A percentile compares a stretch with the other conserved stretches of the same genome.
Evolutionary conservation across 2,329 filamentous ascomycete species (phyloP).

Genomic region (Sarocladium brachiariae): DNA sequence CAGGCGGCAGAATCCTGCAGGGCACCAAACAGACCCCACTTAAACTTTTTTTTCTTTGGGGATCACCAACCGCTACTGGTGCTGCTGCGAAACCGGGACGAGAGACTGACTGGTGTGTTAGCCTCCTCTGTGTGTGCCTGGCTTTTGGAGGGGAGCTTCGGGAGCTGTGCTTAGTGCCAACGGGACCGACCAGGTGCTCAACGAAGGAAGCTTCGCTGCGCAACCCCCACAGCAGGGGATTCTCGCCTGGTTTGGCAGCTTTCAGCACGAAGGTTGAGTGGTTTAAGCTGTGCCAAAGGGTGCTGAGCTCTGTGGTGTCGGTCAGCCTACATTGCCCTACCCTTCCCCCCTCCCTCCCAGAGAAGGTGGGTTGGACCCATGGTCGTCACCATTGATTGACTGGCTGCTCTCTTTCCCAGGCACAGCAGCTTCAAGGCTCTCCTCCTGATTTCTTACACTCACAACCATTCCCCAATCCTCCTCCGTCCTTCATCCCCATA

Average conservation of each 20-base stretch:
- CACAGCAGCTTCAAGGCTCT: constrained; percentile 7
- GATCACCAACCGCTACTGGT: constrained; percentile 1
- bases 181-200: background rate
- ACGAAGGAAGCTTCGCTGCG: background rate
- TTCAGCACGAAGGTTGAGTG: background rate
- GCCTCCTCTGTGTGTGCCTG: no score
- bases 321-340: constrained; percentile 3
- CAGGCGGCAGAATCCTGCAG: constrained; percentile 9
- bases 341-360: background rate
- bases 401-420: background rate
- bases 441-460: constrained; percentile 9
- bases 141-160: background rate
- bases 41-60: constrained; percentile 10
- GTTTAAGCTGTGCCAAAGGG: no score
- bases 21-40: background rate
- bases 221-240: no score
- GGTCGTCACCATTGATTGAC: constrained; percentile 2
- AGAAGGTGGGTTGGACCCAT: constrained; percentile 5
- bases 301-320: background rate
- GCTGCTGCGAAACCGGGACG: constrained; percentile 7
- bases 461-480: constrained; percentile 7
- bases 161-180: background rate
- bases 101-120: no score
- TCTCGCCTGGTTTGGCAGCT: background rate
- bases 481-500: constrained; percentile 7